Evolutionary conservation across 352 stramenopile genomes (phyloP).

Genomic region (Phytophthora cactorum): DNA sequence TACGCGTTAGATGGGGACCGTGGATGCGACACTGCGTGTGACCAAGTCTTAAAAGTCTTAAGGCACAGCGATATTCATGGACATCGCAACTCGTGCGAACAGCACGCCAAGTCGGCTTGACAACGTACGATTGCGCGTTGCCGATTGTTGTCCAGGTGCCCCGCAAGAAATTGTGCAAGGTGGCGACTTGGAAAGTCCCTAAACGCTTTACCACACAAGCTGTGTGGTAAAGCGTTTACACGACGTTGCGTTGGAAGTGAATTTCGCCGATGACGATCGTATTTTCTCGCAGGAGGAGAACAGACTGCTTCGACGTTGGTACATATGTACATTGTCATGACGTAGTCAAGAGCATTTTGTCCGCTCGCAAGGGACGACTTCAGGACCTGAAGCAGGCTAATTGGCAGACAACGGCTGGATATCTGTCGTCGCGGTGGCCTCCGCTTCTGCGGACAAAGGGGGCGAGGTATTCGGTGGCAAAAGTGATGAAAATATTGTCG

Average conservation of each 20-base stretch:
- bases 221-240: constrained; percentile 1
- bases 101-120: neutral
- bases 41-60: too few species aligned
- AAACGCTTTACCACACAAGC: neutral
- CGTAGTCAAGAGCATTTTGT: neutral
- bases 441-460: neutral
- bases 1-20: too few species aligned
- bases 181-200: constrained; percentile 1
- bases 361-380: neutral
- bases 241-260: neutral
- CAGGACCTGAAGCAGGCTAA: too few species aligned
- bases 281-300: neutral
- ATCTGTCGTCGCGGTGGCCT: neutral
- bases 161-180: constrained; percentile 10
- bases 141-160: constrained; percentile 4
- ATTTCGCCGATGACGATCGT: constrained; percentile 3
- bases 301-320: neutral
- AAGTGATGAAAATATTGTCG: neutral
- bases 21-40: too few species aligned
- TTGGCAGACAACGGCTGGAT: neutral
- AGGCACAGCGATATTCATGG: too few species aligned
- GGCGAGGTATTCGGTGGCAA: neutral
- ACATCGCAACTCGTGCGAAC: too few species aligned
- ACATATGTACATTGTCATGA: neutral
- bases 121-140: constrained; percentile 4